Evolutionary conservation across 2,329 filamentous ascomycete species (phyloP), one percentile per base, ranked within the genome.

Genomic region (Paramyrothecium sp.): DNA sequence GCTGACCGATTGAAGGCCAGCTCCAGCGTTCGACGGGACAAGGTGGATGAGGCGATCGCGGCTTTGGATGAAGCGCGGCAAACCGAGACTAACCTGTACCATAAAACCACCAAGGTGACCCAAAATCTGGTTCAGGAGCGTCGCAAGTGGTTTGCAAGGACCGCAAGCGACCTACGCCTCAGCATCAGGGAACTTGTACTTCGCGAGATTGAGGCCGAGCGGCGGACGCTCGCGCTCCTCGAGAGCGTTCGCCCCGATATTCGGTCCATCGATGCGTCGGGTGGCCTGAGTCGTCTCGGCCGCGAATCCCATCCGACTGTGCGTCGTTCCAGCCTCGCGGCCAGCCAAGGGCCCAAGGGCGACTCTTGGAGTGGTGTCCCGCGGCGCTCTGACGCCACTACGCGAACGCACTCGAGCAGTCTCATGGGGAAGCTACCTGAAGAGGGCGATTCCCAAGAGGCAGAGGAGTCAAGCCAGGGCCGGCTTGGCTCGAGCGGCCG

Each of bases 321-420:
- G 58, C 86, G 95, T 55, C 87, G 94, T 60, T 76, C 88, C 23
- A 94, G 87, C 73, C 76, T 97, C 63, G 90, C 91, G 17, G 90
- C 91, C 51, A 95, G 90, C 67, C 95, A 99, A 75, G 95, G 95
- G 0, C 94, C 95, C 53, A 96, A 96, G 77, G 95, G 95, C n/a
- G 95, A 99, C 73, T 89, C 95, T 17, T 99, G 95, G 95, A 97
- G 92, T 67, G 95, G 95, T 57, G 92, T 97, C 26, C 91, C 93
- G 38, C 85, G 95, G 60, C 85, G 91, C 56, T 87, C 88, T 30
- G 91, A 96, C 65, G 88, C 87, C n/a, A 75, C 92, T 56, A 89
- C 84, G 68, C 84, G 92, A 65, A 93, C 88, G 69, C 82, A 93
- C 62, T 92, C 89, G 56, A 87, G 89, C 51, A 90, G 86, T 69